Evolutionary conservation across 31 red algal species (phyloP).

Genomic region (Odonthalia washingtoniensis): DNA sequence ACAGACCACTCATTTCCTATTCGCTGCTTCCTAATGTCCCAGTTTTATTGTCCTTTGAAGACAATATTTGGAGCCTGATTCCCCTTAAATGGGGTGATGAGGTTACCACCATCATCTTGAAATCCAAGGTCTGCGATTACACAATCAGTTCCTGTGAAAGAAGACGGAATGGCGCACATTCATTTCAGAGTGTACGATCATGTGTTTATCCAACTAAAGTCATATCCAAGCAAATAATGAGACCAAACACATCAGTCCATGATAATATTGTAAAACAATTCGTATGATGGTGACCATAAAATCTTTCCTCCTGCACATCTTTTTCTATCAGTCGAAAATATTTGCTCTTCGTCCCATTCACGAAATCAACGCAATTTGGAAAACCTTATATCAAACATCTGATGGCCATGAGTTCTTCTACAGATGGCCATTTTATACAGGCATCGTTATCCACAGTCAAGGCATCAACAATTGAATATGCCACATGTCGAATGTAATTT

Average conservation of each 20-base stretch:
- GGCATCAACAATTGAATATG: background rate
- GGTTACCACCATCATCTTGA: no score
- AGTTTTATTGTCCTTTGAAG: no score
- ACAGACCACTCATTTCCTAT: no score
- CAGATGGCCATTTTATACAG: background rate
- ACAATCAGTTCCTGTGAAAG: no score
- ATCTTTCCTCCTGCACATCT: background rate
- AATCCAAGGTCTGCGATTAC: no score
- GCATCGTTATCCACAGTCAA: background rate
- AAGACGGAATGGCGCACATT: no score
- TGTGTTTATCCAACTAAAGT: no score
- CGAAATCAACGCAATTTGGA: background rate
- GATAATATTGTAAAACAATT: background rate
- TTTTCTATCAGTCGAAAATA: background rate
- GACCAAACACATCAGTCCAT: slow-evolving; percentile 10
- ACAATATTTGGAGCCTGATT: no score
- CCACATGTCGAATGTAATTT: background rate
- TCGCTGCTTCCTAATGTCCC: no score
- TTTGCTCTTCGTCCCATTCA: background rate
- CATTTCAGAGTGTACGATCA: no score
- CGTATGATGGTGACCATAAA: background rate
- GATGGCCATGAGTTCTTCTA: background rate
- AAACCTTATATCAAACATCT: background rate
- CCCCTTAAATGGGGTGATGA: no score
- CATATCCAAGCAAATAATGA: no score